Conservation (phyloP, 257 asterid species). For the Linaria vulgaris region DNA sequence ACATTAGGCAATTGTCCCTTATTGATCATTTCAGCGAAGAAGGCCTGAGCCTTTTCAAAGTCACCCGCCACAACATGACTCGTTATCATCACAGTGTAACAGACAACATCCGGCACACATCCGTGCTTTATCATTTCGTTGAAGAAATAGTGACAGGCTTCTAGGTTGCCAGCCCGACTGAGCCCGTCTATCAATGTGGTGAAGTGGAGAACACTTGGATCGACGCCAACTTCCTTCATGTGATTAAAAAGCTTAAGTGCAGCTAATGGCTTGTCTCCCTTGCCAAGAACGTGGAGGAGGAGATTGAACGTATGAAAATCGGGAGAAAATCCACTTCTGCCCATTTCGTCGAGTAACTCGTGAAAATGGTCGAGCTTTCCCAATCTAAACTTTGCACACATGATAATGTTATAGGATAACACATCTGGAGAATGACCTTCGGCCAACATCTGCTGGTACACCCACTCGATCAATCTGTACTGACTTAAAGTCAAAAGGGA, state of each 20-base stretch:
- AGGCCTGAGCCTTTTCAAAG: conserved; percentile 58
- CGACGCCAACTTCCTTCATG: conserved; percentile 76
- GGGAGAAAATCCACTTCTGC: conserved; percentile 68
- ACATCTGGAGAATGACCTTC: conserved; percentile 84
- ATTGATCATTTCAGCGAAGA: conserved; percentile 62
- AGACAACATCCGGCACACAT: conserved; percentile 77
- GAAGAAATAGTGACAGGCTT: conserved; percentile 77
- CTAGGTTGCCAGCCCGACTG: conserved; percentile 88
- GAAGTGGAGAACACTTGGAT: conserved; percentile 80
- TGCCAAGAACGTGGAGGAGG: conserved; percentile 86
- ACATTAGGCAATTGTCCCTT: conserved; percentile 87
- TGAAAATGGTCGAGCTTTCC: conserved; percentile 86
- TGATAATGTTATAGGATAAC: conserved; percentile 75
- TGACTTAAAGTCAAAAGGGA: conserved; percentile 61
- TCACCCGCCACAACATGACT: conserved; percentile 76
- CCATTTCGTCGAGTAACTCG: conserved; percentile 80
- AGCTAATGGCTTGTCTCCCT: conserved; percentile 75
- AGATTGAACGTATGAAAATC: conserved; percentile 85
- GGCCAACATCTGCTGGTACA: conserved; percentile 70
- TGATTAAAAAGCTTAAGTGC: conserved; percentile 84
- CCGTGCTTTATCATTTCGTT: conserved; percentile 71
- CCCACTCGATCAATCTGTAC: conserved; percentile 91
- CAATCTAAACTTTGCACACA: conserved; percentile 82
- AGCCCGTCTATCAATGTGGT: conserved; percentile 92
- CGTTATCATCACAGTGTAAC: conserved; percentile 89